Evolutionary conservation across 2,329 filamentous ascomycete genomes (phyloP), one percentile per base, ranked within the genome.

Genomic region (Aspergillus sp.): DNA sequence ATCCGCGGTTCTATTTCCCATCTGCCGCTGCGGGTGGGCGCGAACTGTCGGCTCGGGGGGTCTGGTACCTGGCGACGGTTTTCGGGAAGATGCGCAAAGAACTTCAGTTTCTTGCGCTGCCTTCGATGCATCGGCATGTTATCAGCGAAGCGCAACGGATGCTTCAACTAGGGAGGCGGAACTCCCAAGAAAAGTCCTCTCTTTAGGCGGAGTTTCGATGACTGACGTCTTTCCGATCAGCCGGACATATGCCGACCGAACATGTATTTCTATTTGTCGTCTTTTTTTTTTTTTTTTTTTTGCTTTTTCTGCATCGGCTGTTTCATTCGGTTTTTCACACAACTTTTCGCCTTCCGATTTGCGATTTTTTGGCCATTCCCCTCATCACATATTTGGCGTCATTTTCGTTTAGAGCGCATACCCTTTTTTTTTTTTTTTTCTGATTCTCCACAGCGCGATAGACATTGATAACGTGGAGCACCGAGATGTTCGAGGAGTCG

Each of bases 1-100:
- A 75, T 59, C 73, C 72, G 16, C 61, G 69, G 12, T 75, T 73
- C 53, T 74, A 72, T 57, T 75, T 68, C 31, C 71, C 72, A 1
- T 64, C 67, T 18, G 62, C 65, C 1, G 57, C 60, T 6, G 68
- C 71, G 1, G 72, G 71, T 16, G 69, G 70, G 4, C 53, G 66
- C 9, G 69, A 72, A 57, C 62, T 70, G 16, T 66, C 71, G 9
- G 70, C 67, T 1, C 62, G 70, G 6, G 73, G 73, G 0, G 71
- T 75, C 6, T 61, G 69, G 29, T 67, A 71, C 54, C 67, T 75
- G 11, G 70, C 68, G 4, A 72, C 63, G 22, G 65, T 64, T 9
- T 74, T 74, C 58, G 70, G 66, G 9, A 55, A 62, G 0, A 29
- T 68, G 51, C 62, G 68, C 12, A 68, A 68, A 50, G 69, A 74